Evolutionary conservation across 2,329 filamentous ascomycete species (phyloP).

Genomic region (Albifimbria verrucaria): DNA sequence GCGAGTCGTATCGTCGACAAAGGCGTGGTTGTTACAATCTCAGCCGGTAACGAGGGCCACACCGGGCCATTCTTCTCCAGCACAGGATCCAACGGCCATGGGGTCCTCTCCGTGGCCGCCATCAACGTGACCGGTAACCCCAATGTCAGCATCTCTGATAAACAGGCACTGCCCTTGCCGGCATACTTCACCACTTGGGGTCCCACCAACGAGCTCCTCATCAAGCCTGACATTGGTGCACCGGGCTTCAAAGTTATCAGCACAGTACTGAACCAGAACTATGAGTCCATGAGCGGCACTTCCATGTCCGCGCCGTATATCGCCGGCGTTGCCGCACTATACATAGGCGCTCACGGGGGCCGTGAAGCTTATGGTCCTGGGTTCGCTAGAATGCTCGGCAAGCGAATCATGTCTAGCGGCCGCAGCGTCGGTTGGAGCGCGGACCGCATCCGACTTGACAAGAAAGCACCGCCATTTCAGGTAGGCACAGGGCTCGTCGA

Average conservation of each 20-base stretch:
- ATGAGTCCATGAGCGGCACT: conserved; percentile 48
- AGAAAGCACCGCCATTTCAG: conserved; percentile 32
- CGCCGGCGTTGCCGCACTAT: conserved; percentile 47
- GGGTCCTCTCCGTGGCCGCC: conserved; percentile 33
- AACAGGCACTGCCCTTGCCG: conserved; percentile 28
- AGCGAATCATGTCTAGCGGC: conserved; percentile 32
- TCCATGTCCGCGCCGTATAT: conserved; percentile 56
- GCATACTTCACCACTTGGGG: conserved; percentile 50
- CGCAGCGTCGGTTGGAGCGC: conserved; percentile 26
- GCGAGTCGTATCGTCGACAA: conserved; percentile 37
- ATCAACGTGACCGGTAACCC: conserved; percentile 41
- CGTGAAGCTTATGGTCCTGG: conserved; percentile 32
- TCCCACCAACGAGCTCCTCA: conserved; percentile 45
- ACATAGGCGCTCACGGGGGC: conserved; percentile 39
- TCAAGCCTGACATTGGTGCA: conserved; percentile 48
- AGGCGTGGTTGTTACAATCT: conserved; percentile 47
- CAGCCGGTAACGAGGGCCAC: conserved; percentile 49
- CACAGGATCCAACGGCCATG: conserved; percentile 26
- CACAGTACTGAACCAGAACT: conserved; percentile 41
- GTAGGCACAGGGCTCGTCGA: conserved; percentile 46
- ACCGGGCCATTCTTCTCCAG: conserved; percentile 44
- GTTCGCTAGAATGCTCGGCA: conserved; percentile 27
- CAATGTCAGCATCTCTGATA: conserved; percentile 23
- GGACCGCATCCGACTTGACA: conserved; percentile 14
- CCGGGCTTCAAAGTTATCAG: conserved; percentile 49